Conservation (phyloP, 257 asterid species). For the Nicotiana attenuata region DNA sequence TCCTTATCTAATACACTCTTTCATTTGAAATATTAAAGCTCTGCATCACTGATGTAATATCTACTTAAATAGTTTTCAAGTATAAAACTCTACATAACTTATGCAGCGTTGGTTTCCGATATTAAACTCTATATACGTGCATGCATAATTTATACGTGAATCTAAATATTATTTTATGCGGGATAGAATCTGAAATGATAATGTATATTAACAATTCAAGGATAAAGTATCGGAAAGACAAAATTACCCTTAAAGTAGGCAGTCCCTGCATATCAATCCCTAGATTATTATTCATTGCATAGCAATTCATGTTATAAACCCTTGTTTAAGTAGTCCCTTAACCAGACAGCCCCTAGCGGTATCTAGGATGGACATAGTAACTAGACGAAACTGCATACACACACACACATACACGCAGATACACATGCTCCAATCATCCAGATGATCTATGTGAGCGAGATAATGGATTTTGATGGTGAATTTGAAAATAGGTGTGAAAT, state of each 20-base stretch:
- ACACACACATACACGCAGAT: too few species aligned
- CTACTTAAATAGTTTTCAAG: neutral
- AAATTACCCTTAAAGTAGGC: neutral
- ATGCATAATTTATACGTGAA: neutral
- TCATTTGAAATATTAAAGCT: neutral
- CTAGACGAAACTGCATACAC: neutral
- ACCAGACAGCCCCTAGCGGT: neutral
- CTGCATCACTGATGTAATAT: neutral
- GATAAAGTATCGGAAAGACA: neutral
- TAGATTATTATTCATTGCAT: neutral
- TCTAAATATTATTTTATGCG: neutral
- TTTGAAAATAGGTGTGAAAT: conserved; percentile 15
- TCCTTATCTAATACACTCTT: neutral
- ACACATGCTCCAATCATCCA: neutral
- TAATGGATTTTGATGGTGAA: neutral
- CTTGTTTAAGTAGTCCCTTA: neutral
- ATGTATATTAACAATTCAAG: neutral
- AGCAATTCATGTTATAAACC: neutral
- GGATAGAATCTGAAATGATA: neutral
- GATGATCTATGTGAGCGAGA: conserved; percentile 1
- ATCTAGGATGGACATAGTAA: neutral
- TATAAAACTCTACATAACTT: neutral
- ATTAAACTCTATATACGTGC: neutral
- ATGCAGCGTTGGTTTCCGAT: neutral
- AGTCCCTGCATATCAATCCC: neutral